phyloP scores from a whole-genome alignment of 2,329 filamentous ascomycete genomes.

The Xylaria sp. region DNA sequence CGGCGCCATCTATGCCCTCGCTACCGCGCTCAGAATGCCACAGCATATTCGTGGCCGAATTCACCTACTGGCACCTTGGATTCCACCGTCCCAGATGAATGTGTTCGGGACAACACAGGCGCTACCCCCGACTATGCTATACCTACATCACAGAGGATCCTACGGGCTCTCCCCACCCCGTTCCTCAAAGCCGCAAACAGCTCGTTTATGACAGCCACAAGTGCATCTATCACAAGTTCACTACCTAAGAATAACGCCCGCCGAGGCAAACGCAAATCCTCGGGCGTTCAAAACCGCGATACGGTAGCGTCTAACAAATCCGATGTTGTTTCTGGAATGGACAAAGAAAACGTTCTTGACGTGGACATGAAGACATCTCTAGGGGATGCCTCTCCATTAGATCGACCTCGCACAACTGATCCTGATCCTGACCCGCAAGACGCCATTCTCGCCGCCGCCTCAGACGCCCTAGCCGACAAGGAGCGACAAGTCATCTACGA shows the following conservation, averaged over 20 bases:
- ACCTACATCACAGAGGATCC: slow-evolving; percentile 87
- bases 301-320: slow-evolving; percentile 43
- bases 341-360: slow-evolving; percentile 57
- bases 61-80: slow-evolving; percentile 94
- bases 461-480: slow-evolving; percentile 68
- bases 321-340: slow-evolving; percentile 47
- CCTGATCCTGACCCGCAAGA: slow-evolving; percentile 37
- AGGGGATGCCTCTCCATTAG: slow-evolving; percentile 57
- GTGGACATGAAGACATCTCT: slow-evolving; percentile 37
- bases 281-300: slow-evolving; percentile 42
- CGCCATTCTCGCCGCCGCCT: slow-evolving; percentile 56
- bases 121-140: slow-evolving; percentile 80
- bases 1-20: slow-evolving; percentile 95
- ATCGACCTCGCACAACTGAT: slow-evolving; percentile 40
- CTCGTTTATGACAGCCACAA: slow-evolving; percentile 91
- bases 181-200: slow-evolving; percentile 94
- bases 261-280: slow-evolving; percentile 62
- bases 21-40: slow-evolving; percentile 92
- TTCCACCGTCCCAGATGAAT: slow-evolving; percentile 91
- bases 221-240: slow-evolving; percentile 80
- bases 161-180: slow-evolving; percentile 86
- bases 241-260: slow-evolving; percentile 68
- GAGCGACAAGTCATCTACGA: slow-evolving; percentile 81
- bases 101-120: slow-evolving; percentile 76
- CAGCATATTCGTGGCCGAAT: slow-evolving; percentile 94